Conservation (phyloP, 441 rosid genomes). For the Jatropha multifida region DNA sequence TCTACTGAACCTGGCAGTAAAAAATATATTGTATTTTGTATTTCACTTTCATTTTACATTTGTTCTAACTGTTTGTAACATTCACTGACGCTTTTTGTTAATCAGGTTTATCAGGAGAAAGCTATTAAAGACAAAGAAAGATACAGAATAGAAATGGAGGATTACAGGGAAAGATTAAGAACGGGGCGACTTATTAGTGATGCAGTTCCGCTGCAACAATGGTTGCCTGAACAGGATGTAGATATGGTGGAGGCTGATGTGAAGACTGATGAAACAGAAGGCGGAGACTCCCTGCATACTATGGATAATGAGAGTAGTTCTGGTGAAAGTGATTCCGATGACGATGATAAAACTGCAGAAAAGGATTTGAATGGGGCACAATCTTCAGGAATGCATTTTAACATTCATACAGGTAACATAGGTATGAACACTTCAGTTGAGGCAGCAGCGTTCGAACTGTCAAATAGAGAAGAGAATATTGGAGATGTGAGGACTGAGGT, state of each 20-base stretch:
- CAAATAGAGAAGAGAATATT: constrained; percentile 19
- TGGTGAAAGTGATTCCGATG: constrained; percentile 51
- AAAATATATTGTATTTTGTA: not conserved
- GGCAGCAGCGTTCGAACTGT: constrained; percentile 12
- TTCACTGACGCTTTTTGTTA: constrained; percentile 12
- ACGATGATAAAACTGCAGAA: constrained; percentile 45
- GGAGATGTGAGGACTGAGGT: constrained; percentile 22
- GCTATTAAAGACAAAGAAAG: constrained; percentile 88
- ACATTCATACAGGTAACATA: constrained; percentile 24
- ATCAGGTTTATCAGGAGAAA: constrained; percentile 79
- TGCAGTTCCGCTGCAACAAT: constrained; percentile 74
- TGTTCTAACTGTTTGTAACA: not conserved
- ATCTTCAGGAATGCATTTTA: constrained; percentile 20
- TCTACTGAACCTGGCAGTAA: too few species aligned
- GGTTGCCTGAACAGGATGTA: constrained; percentile 50
- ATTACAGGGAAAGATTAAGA: constrained; percentile 65
- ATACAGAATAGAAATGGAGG: constrained; percentile 85
- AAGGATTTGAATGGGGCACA: constrained; percentile 41
- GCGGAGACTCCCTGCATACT: constrained; percentile 47
- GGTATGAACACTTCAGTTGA: constrained; percentile 24
- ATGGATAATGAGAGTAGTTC: constrained; percentile 44
- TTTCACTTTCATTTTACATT: not conserved
- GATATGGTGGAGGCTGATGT: constrained; percentile 48
- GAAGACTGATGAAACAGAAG: constrained; percentile 54
- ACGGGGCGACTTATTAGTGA: constrained; percentile 55